phyloP scores from a whole-genome alignment of 1,284 basidiomycete genomes.

The Austropuccinia psidii region DNA sequence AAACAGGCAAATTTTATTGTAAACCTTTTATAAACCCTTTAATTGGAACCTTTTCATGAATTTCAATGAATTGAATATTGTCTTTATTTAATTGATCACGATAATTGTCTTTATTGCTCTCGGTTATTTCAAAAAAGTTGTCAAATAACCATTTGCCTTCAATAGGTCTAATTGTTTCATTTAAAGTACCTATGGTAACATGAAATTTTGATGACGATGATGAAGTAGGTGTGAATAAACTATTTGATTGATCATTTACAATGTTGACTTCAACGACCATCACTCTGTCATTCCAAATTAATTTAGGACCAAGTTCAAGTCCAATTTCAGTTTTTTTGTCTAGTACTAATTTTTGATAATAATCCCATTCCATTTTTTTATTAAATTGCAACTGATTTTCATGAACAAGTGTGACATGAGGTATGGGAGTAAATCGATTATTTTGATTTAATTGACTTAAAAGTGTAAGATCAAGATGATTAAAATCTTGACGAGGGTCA shows the following conservation, averaged over 20 bases:
- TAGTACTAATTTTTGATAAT: constrained; percentile 54
- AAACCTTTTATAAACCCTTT: too few species aligned
- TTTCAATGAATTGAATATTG: too few species aligned
- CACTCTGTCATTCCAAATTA: constrained; percentile 69
- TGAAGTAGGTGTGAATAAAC: constrained; percentile 47
- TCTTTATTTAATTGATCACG: too few species aligned
- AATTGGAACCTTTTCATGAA: too few species aligned
- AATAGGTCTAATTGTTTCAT: constrained; percentile 56
- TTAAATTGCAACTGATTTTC: constrained; percentile 16
- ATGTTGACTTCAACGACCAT: constrained; percentile 60
- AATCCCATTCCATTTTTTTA: constrained; percentile 65
- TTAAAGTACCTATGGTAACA: constrained; percentile 74
- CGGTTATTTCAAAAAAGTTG: too few species aligned
- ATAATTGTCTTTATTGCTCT: too few species aligned
- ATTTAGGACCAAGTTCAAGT: constrained; percentile 52
- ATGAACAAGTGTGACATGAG: constrained; percentile 24
- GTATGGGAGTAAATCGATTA: not conserved
- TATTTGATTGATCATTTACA: constrained; percentile 50
- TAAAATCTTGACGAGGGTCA: too few species aligned
- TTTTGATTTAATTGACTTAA: not conserved
- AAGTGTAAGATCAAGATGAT: too few species aligned
- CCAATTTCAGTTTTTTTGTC: constrained; percentile 55
- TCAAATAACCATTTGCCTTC: too few species aligned
- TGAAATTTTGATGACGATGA: too few species aligned
- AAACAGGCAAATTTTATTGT: too few species aligned